These are phyloP conservation scores for Russula ochroleuca DNA, from an alignment of 768 basidiomycete genomes.

Conservation along the genomic window DNA sequence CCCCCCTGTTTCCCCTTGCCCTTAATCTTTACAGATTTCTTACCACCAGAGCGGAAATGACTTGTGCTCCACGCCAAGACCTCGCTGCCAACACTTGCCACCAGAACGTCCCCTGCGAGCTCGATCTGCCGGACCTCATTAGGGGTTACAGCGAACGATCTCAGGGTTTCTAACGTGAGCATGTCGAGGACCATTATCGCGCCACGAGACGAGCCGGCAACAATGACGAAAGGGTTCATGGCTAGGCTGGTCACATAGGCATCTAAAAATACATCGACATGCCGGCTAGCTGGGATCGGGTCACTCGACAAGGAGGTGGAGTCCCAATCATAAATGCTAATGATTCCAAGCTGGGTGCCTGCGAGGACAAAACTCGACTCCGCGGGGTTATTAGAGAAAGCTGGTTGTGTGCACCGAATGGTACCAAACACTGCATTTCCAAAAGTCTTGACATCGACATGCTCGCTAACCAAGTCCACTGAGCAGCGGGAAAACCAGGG, in stretches of 20 bases:
- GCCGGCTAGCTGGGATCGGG: conserved; percentile 38
- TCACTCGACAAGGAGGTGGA: conserved; percentile 20
- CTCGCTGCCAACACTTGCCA: conserved; percentile 56
- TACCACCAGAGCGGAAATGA: conserved; percentile 37
- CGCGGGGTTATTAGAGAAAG: conserved; percentile 39
- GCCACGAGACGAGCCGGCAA: conserved; percentile 63
- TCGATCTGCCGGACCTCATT: conserved; percentile 53
- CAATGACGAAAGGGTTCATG: conserved; percentile 55
- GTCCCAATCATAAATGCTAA: conserved; percentile 58
- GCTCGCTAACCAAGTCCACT: conserved; percentile 34
- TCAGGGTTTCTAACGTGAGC: conserved; percentile 54
- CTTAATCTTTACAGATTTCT: conserved; percentile 31
- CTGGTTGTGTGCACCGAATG: conserved; percentile 49
- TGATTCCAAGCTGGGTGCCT: conserved; percentile 62
- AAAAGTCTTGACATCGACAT: conserved; percentile 41
- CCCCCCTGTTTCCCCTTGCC: conserved; percentile 26
- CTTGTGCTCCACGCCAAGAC: conserved; percentile 69
- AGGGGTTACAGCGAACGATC: conserved; percentile 48
- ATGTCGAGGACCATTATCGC: conserved; percentile 60
- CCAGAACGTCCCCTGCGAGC: conserved; percentile 50
- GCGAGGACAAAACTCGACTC: conserved; percentile 52
- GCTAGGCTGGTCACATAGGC: conserved; percentile 60
- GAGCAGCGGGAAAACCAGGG: conserved; percentile 50
- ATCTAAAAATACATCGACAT: conserved; percentile 62
- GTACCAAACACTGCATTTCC: conserved; percentile 50